These are phyloP conservation scores for Rhodotorula taiwanensis DNA, from an alignment of 768 basidiomycete genomes.

Conservation along the genomic window DNA sequence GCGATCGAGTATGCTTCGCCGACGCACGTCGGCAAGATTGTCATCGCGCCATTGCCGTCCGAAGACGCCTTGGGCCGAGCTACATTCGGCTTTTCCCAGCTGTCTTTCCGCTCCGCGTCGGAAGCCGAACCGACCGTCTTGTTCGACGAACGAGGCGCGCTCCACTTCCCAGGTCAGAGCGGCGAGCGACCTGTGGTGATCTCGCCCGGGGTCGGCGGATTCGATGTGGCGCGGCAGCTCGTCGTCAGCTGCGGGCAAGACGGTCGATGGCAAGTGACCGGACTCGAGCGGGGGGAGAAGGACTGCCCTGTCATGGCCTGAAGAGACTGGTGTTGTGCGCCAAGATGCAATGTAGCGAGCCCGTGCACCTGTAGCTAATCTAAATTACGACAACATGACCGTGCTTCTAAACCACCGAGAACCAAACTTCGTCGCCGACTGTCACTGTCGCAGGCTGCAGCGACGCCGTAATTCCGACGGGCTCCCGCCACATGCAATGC, in stretches of 20 bases:
- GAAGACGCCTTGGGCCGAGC: background rate
- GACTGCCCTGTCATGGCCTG: conserved; percentile 8
- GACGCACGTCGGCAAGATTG: background rate
- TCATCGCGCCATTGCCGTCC: conserved; percentile 1
- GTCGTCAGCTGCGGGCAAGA: background rate
- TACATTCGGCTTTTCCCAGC: conserved; percentile 3
- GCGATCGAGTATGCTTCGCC: background rate
- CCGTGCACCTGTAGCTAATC: too few relatives aligned
- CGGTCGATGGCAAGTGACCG: background rate
- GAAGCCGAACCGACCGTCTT: background rate
- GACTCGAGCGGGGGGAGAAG: conserved; percentile 10
- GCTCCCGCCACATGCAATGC: conserved; percentile 30
- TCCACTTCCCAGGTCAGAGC: background rate
- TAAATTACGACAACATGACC: background rate
- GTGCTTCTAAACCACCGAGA: too few relatives aligned
- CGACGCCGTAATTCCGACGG: too few relatives aligned
- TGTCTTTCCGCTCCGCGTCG: background rate
- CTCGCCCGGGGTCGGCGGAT: background rate
- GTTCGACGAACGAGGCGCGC: background rate
- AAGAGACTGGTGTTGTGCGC: too few relatives aligned
- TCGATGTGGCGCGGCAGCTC: background rate
- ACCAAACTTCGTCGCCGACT: too few relatives aligned
- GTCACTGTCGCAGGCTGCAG: background rate
- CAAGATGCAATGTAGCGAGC: too few relatives aligned
- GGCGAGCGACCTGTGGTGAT: background rate